A percentile compares a stretch with the other conserved stretches of the same genome.
These are phyloP conservation scores for Aspergillus aculeatinus DNA, from an alignment of 2,329 filamentous ascomycete genomes.

Conservation along the genomic window DNA sequence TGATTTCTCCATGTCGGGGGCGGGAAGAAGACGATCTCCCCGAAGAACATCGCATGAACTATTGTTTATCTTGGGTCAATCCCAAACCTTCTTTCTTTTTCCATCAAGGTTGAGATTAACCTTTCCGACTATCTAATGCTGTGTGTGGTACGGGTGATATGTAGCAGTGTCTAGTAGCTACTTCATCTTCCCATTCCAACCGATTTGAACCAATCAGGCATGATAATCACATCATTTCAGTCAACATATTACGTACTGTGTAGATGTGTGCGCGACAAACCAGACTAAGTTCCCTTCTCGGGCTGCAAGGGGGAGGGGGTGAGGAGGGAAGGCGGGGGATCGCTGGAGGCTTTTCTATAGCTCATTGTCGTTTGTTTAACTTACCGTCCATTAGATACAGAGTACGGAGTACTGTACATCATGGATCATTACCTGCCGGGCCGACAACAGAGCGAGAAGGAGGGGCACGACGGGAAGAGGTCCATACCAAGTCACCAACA, in stretches of 20 bases:
- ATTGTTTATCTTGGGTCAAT: too few relatives aligned
- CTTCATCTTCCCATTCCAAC: background rate
- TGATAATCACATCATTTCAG: background rate
- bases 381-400: too few relatives aligned
- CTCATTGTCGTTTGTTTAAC: background rate
- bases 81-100: too few relatives aligned
- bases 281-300: background rate
- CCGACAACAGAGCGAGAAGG: background rate
- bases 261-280: background rate
- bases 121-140: background rate
- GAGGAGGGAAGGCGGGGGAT: background rate
- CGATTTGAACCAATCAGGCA: background rate
- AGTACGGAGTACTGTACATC: too few relatives aligned
- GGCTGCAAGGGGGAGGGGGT: conserved; percentile 1
- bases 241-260: background rate
- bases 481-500: background rate
- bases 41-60: too few relatives aligned
- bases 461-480: background rate
- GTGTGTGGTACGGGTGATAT: too few relatives aligned
- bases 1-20: too few relatives aligned
- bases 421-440: background rate
- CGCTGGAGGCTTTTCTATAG: too few relatives aligned
- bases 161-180: too few relatives aligned
- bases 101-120: background rate
- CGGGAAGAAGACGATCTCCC: too few relatives aligned